These are phyloP conservation scores for Aspergillus vadensis DNA, from an alignment of 2,329 filamentous ascomycete species.

Conservation along the genomic window DNA sequence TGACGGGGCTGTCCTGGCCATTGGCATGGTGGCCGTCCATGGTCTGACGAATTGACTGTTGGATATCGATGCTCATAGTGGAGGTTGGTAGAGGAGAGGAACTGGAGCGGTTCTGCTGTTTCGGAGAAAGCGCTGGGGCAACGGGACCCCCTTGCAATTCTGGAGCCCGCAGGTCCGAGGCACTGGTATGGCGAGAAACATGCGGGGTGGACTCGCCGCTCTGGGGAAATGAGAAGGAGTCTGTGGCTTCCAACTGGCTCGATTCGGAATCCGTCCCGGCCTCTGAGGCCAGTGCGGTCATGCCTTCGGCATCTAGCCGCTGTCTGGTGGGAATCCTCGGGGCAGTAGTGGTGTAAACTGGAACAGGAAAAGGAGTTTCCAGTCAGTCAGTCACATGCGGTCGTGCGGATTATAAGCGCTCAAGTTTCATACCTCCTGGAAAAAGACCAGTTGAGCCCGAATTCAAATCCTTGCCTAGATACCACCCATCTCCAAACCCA, in stretches of 20 bases:
- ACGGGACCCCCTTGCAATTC: conserved; percentile 22
- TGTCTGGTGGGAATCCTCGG: conserved; percentile 29
- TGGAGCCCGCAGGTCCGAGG: conserved; percentile 31
- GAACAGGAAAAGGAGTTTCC: neutral
- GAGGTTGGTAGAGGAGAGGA: conserved; percentile 41
- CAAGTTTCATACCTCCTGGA: conserved; percentile 45
- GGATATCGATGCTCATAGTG: conserved; percentile 41
- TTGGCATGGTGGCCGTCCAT: conserved; percentile 52
- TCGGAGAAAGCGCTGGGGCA: conserved; percentile 22
- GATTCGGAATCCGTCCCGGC: conserved; percentile 5
- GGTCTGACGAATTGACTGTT: conserved; percentile 48
- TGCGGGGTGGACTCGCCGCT: conserved; percentile 45
- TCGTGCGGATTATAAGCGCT: neutral
- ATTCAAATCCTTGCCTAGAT: conserved; percentile 54
- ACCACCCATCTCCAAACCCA: conserved; percentile 68
- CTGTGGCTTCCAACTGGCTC: conserved; percentile 18
- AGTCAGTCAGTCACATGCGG: conserved; percentile 6
- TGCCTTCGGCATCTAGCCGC: conserved; percentile 19
- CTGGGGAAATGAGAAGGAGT: conserved; percentile 28
- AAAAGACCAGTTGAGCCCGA: conserved; percentile 50
- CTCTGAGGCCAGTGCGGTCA: conserved; percentile 3
- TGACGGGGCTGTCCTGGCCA: conserved; percentile 69
- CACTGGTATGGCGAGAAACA: conserved; percentile 42
- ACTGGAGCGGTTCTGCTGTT: conserved; percentile 35
- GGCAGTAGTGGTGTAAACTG: conserved; percentile 31